These are phyloP conservation scores for Conticribra guillardii DNA, from an alignment of 108 stramenopile genomes.

Conservation along the genomic window DNA sequence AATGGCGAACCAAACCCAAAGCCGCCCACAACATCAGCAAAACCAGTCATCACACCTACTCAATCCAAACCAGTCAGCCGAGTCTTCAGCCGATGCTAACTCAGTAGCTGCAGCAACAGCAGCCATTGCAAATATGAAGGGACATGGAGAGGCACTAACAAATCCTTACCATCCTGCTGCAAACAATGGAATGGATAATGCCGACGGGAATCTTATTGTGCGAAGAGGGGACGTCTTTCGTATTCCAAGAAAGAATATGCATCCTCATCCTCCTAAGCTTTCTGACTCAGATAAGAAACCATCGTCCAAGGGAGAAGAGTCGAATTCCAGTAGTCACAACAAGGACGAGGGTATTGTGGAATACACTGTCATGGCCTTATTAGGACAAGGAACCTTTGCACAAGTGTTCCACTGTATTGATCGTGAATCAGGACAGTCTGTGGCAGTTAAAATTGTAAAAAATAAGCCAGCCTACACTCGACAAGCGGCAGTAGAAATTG, in stretches of 20 bases:
- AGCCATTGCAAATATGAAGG: slow-evolving; percentile 14
- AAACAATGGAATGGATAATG: slow-evolving; percentile 74
- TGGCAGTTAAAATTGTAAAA: slow-evolving; percentile 97
- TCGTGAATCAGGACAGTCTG: slow-evolving; percentile 58
- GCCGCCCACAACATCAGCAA: neutral
- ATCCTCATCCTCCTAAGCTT: slow-evolving; percentile 39
- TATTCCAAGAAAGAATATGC: slow-evolving; percentile 52
- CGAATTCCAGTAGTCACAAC: neutral
- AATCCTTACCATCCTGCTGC: slow-evolving; percentile 65
- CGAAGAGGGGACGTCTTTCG: slow-evolving; percentile 64
- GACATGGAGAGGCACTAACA: slow-evolving; percentile 73
- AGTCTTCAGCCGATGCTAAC: slow-evolving; percentile 11
- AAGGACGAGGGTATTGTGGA: slow-evolving; percentile 26
- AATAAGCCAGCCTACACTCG: slow-evolving; percentile 94
- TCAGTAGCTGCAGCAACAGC: slow-evolving; percentile 13
- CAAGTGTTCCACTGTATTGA: slow-evolving; percentile 93
- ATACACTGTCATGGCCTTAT: slow-evolving; percentile 64
- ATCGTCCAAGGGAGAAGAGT: neutral
- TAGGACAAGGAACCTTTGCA: slow-evolving; percentile 97
- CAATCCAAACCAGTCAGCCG: too few relatives aligned
- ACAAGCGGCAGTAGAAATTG: slow-evolving; percentile 94
- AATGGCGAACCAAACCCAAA: neutral
- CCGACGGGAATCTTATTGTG: slow-evolving; percentile 81
- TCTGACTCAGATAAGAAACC: neutral
- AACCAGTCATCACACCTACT: slow-evolving; percentile 5